Evolutionary conservation across 768 basidiomycete genomes (phyloP).

Genomic region (Lactifluus pinguis): DNA sequence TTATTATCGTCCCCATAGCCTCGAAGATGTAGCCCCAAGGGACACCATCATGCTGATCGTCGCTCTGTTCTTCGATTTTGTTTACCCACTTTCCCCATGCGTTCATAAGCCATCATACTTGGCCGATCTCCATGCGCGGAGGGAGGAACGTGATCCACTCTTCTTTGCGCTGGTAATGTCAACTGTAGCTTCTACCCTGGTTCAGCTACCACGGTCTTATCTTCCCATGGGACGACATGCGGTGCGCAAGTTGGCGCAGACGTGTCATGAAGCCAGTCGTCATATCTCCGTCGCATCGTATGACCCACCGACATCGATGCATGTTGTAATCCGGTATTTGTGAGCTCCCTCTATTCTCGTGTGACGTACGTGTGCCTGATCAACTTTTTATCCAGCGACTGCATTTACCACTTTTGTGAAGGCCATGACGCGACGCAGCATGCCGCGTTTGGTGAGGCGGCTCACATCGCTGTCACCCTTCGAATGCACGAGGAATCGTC

Average conservation of each 20-base stretch:
- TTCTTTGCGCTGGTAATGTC: slow-evolving; percentile 90
- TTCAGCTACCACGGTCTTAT: slow-evolving; percentile 83
- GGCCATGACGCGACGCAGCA: slow-evolving; percentile 83
- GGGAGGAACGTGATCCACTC: slow-evolving; percentile 82
- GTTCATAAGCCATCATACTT: slow-evolving; percentile 88
- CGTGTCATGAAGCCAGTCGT: slow-evolving; percentile 73
- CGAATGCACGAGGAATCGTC: slow-evolving; percentile 82
- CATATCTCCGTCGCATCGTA: slow-evolving; percentile 74
- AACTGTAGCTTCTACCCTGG: slow-evolving; percentile 77
- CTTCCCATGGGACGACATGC: slow-evolving; percentile 78
- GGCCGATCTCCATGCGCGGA: slow-evolving; percentile 70
- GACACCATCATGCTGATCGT: slow-evolving; percentile 77
- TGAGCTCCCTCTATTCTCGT: slow-evolving; percentile 32
- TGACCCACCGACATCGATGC: slow-evolving; percentile 76
- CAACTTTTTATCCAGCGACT: slow-evolving; percentile 43
- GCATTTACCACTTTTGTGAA: slow-evolving; percentile 81
- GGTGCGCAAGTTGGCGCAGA: slow-evolving; percentile 78
- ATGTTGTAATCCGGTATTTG: slow-evolving; percentile 86
- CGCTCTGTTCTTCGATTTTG: slow-evolving; percentile 87
- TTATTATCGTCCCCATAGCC: slow-evolving; percentile 63
- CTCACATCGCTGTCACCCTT: slow-evolving; percentile 71
- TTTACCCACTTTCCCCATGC: slow-evolving; percentile 85
- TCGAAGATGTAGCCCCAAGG: slow-evolving; percentile 77
- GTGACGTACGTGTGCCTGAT: slow-evolving; percentile 1
- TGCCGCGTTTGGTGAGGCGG: slow-evolving; percentile 81